phyloP scores from a whole-genome alignment of 768 basidiomycete genomes.

The Suillus spraguei region DNA sequence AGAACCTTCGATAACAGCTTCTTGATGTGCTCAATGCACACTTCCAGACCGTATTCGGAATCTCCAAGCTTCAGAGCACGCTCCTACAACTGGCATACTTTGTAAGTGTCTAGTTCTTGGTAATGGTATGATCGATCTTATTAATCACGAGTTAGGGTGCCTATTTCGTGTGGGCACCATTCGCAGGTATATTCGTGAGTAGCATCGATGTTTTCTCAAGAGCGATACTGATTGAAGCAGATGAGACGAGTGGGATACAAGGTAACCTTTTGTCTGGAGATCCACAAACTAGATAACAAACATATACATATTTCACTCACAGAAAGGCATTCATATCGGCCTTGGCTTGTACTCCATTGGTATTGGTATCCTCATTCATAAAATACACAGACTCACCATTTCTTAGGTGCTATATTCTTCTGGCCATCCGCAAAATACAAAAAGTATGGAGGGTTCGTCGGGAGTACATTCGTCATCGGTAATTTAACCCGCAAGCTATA shows the following conservation, averaged over 20 bases:
- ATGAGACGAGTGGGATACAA: constrained; percentile 71
- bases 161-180: constrained; percentile 61
- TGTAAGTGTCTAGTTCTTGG: constrained; percentile 34
- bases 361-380: constrained; percentile 18
- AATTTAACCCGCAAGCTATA: constrained; percentile 13
- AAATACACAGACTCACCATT: constrained; percentile 8
- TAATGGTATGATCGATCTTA: neutral
- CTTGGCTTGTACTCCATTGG: constrained; percentile 60
- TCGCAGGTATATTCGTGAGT: constrained; percentile 59
- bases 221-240: constrained; percentile 31
- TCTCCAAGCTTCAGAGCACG: constrained; percentile 71
- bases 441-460: constrained; percentile 74
- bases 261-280: constrained; percentile 28
- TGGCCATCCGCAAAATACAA: constrained; percentile 74
- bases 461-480: constrained; percentile 73
- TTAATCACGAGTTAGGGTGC: constrained; percentile 44
- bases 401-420: constrained; percentile 70
- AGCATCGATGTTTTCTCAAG: neutral
- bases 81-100: constrained; percentile 77
- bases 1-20: constrained; percentile 39
- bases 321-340: constrained; percentile 67
- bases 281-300: neutral
- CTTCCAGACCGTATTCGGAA: constrained; percentile 70
- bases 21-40: constrained; percentile 73
- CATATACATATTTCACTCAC: constrained; percentile 13